Evolutionary conservation across 2,329 filamentous ascomycete genomes (phyloP).

Genomic region (Pseudogymnoascus verrucosus): DNA sequence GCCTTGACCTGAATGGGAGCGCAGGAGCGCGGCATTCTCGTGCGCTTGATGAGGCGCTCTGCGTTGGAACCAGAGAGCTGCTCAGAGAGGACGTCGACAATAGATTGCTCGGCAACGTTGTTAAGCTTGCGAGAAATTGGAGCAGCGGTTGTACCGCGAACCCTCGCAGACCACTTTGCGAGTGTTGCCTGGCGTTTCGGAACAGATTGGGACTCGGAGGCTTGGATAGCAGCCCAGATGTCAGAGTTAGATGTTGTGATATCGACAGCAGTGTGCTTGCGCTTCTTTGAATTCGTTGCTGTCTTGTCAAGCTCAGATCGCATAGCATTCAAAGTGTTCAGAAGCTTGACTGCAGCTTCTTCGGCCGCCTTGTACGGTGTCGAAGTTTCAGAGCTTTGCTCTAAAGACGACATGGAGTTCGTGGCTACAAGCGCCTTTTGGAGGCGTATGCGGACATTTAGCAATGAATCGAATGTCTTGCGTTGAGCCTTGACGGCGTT

Average conservation of each 20-base stretch:
- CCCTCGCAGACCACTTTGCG: slow-evolving; percentile 85
- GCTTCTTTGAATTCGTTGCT: slow-evolving; percentile 47
- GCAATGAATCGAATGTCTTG: slow-evolving; percentile 74
- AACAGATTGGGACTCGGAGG: slow-evolving; percentile 51
- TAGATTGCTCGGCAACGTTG: slow-evolving; percentile 45
- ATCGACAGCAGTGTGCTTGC: slow-evolving; percentile 44
- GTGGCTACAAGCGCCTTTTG: slow-evolving; percentile 82
- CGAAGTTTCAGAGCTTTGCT: slow-evolving; percentile 31
- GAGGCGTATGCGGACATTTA: slow-evolving; percentile 84
- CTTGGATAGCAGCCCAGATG: slow-evolving; percentile 66
- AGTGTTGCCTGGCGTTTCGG: slow-evolving; percentile 62
- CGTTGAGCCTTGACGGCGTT: slow-evolving; percentile 79
- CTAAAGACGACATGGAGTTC: slow-evolving; percentile 58
- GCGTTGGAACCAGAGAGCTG: slow-evolving; percentile 51
- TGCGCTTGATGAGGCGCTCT: slow-evolving; percentile 61
- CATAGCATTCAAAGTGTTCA: slow-evolving; percentile 69
- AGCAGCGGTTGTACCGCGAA: slow-evolving; percentile 51
- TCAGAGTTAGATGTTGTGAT: slow-evolving; percentile 50
- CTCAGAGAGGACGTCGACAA: slow-evolving; percentile 60
- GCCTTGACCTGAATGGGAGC: slow-evolving; percentile 59
- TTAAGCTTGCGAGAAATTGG: slow-evolving; percentile 50
- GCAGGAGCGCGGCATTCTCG: slow-evolving; percentile 65
- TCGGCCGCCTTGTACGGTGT: slow-evolving; percentile 69
- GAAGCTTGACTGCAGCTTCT: slow-evolving; percentile 74
- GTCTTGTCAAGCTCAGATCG: slow-evolving; percentile 51